Evolutionary conservation across 1,284 basidiomycete genomes (phyloP), one percentile per base, ranked within the genome.

Genomic region (Cutaneotrichosporon spelunceum): DNA sequence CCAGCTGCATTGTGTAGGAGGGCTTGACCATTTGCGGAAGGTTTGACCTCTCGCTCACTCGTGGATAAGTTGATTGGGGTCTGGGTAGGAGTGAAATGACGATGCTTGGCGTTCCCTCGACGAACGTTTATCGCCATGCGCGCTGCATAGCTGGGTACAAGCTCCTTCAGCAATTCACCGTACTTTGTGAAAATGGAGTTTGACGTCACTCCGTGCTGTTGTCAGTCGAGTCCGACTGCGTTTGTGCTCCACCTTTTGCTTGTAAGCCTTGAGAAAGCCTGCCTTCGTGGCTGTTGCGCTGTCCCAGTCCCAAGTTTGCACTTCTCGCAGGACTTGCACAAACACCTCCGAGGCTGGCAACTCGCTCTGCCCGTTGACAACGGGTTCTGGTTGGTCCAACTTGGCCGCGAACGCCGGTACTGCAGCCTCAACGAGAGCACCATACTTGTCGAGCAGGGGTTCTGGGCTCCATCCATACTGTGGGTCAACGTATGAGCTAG

Each of bases 391-490:
- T 10, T 30, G 1, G 14, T 27, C 48, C 13, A 29, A 13, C 48
- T 29, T 50, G 11, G 19, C 16, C 19, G 27, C 19, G 27, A 50
- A 50, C 5, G 48, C 48, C 3, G 48, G 48, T 8, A 50, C 27
- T 3, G 48, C 48, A 10, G 24, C 48, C 19, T 50, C 48, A 9
- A 50, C 27, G 13, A 50, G 48, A 14, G 48, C 24, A 16, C 26
- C 26, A 19, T 50, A 50, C 48, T 50, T 50, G 48, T 30, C 48
- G 9, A 30, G 19, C 26, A 50, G 19, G 3, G 26, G 26, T 26
- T 30, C 26, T 50, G 48, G 48, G 19, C 27, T 26, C 48, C 48
- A 50, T 4, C 48, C 48, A n/a, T 50, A 50, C 48, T 50, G 48
- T 8, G 14, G 24, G 48, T 50, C 26, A 50, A 26, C 48, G 16